Percentiles rank a stretch among this genome's conserved stretches.
Evolutionary conservation across 2,329 filamentous ascomycete genomes (phyloP).

Genomic region (Arachnomyces sp.): DNA sequence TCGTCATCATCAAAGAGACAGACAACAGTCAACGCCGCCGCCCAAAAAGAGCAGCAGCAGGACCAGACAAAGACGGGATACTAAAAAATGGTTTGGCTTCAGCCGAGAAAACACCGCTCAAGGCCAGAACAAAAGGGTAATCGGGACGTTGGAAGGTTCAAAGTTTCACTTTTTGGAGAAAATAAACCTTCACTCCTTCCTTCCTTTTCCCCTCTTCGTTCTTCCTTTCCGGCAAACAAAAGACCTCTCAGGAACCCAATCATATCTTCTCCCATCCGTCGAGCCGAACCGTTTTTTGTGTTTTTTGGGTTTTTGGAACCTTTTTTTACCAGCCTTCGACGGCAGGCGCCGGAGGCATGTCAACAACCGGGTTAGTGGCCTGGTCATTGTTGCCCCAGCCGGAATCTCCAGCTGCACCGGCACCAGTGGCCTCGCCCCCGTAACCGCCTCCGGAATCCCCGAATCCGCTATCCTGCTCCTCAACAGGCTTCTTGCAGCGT

Average conservation of each 20-base stretch:
- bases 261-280: not conserved
- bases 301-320: not conserved
- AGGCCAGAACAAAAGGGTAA: no score
- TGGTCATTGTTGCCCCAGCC: conserved; percentile 16
- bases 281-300: not conserved
- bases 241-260: not conserved
- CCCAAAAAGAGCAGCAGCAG: no score
- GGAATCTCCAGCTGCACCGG: conserved; percentile 6
- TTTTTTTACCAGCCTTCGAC: no score
- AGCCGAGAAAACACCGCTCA: no score
- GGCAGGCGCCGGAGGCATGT: no score
- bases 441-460: conserved; percentile 12
- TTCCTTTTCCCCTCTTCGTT: conserved; percentile 9
- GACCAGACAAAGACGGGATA: no score
- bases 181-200: no score
- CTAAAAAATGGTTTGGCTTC: no score
- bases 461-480: conserved; percentile 7
- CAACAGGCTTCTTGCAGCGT: conserved; percentile 28
- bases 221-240: not conserved
- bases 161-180: no score
- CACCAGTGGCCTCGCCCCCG: conserved; percentile 13
- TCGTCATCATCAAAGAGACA: no score
- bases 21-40: no score
- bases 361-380: conserved; percentile 1
- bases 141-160: no score